These are phyloP conservation scores for Ceratocystis alfenasii DNA, from an alignment of 2,329 filamentous ascomycete species.

Conservation along the genomic window DNA sequence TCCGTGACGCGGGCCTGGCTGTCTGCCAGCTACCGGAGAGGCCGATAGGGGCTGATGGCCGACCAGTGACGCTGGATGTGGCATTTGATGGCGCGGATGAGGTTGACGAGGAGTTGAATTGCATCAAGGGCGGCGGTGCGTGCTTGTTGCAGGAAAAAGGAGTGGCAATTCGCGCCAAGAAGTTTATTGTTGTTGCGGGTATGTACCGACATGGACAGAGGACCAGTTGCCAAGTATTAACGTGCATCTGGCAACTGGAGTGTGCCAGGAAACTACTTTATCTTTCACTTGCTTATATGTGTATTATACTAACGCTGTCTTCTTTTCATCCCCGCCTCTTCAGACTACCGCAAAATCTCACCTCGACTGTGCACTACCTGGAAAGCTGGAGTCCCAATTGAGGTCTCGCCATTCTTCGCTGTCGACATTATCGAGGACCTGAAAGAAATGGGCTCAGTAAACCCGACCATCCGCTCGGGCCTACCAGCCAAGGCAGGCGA, in stretches of 20 bases:
- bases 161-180: conserved; percentile 70
- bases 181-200: conserved; percentile 81
- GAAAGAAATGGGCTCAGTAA: conserved; percentile 56
- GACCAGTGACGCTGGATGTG: conserved; percentile 57
- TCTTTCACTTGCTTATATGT: conserved; percentile 1
- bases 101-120: conserved; percentile 86
- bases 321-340: background rate
- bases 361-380: conserved; percentile 61
- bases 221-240: no score
- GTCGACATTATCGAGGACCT: conserved; percentile 65
- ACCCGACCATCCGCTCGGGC: conserved; percentile 60
- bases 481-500: conserved; percentile 69
- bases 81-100: conserved; percentile 96
- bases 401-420: conserved; percentile 77
- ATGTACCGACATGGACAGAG: conserved; percentile 26
- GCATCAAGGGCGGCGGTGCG: conserved; percentile 96
- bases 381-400: conserved; percentile 72
- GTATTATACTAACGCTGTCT: conserved; percentile 1
- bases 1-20: conserved; percentile 63
- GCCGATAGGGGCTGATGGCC: conserved; percentile 40
- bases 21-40: conserved; percentile 69
- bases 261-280: background rate
- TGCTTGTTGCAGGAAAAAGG: conserved; percentile 97
- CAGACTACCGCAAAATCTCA: conserved; percentile 87
- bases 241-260: background rate